Evolutionary conservation across 768 basidiomycete genomes (phyloP).

Genomic region (Coprinellus aureogranulatus): DNA sequence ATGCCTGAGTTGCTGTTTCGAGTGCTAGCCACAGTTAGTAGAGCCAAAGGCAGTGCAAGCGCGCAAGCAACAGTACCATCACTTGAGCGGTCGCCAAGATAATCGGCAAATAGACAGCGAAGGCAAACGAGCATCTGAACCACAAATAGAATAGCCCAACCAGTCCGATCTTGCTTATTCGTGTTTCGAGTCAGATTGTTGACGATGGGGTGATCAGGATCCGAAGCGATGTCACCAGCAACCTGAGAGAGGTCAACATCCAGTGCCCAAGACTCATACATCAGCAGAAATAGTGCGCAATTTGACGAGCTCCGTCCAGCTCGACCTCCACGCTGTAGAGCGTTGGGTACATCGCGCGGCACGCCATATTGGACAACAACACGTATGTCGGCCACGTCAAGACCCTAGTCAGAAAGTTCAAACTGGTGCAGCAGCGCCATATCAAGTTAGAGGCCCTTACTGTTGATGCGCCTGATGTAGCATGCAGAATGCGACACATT

Average conservation of each 20-base stretch:
- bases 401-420: neutral
- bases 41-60: neutral
- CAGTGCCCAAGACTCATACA: neutral
- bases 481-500: conserved; percentile 20
- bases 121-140: neutral
- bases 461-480: conserved; percentile 21
- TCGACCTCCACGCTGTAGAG: neutral
- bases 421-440: too few relatives aligned
- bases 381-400: neutral
- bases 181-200: neutral
- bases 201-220: neutral
- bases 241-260: neutral
- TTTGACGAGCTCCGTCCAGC: neutral
- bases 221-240: neutral
- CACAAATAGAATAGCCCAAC: neutral
- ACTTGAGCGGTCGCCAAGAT: neutral
- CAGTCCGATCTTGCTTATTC: neutral
- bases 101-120: neutral
- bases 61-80: neutral
- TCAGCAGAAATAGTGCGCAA: neutral
- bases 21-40: neutral
- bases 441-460: conserved; percentile 10
- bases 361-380: neutral
- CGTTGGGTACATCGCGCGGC: neutral
- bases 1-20: neutral